Conservation (phyloP, 2,329 filamentous ascomycete species). For the Cladosporium sp. region DNA sequence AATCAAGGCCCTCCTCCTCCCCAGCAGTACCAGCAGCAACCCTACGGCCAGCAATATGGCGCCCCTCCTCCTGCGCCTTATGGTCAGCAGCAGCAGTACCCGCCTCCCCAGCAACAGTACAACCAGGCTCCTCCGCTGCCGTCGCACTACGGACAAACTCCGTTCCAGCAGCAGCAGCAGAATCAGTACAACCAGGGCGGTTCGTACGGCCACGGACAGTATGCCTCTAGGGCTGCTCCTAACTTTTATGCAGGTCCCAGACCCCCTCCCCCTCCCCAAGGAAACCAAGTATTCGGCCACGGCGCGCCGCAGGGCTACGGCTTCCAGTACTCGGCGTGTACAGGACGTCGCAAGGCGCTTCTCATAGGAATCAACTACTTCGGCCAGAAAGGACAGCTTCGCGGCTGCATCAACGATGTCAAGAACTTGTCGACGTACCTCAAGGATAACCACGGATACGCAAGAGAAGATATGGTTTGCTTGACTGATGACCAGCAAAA, state of each 20-base stretch:
- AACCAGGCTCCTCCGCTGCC: slow-evolving; percentile 21
- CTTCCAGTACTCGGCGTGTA: slow-evolving; percentile 73
- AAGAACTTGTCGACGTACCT: slow-evolving; percentile 89
- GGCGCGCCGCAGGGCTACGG: slow-evolving; percentile 78
- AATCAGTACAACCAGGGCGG: slow-evolving; percentile 13
- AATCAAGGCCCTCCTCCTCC: slow-evolving; percentile 26
- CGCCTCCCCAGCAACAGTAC: slow-evolving; percentile 44
- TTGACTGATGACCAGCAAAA: slow-evolving; percentile 97
- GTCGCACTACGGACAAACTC: slow-evolving; percentile 50
- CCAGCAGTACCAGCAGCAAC: slow-evolving; percentile 27
- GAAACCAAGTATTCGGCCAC: slow-evolving; percentile 62
- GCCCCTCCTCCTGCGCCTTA: slow-evolving; percentile 40
- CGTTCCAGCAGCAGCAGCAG: slow-evolving; percentile 23
- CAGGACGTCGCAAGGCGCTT: slow-evolving; percentile 81
- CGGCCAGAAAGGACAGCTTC: slow-evolving; percentile 81
- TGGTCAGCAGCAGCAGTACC: slow-evolving; percentile 38
- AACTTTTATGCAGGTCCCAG: slow-evolving; percentile 53
- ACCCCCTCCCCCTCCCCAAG: slow-evolving; percentile 35
- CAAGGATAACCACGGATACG: slow-evolving; percentile 86
- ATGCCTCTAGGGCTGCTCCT: slow-evolving; percentile 53
- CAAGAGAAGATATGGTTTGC: slow-evolving; percentile 94
- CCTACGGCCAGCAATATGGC: slow-evolving; percentile 19
- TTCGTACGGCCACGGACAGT: slow-evolving; percentile 23
- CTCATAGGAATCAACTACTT: slow-evolving; percentile 98
- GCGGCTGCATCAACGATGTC: slow-evolving; percentile 96